A percentile compares a stretch with the other conserved stretches of the same genome.
phyloP scores from a whole-genome alignment of 2,329 filamentous ascomycete genomes.

The Setomelanomma holmii region DNA sequence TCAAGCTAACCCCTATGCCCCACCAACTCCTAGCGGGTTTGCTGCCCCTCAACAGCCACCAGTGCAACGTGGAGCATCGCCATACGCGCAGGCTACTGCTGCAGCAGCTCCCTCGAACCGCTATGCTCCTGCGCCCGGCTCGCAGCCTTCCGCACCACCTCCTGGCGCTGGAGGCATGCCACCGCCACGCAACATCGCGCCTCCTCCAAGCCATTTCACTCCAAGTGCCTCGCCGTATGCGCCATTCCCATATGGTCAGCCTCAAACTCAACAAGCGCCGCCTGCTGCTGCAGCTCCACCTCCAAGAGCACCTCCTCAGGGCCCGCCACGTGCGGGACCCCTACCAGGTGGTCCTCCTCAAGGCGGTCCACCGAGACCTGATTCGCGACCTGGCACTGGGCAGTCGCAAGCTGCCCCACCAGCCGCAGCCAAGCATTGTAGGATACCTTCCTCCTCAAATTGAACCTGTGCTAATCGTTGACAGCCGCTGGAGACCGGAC shows the following conservation, averaged over 20 bases:
- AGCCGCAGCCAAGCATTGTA: conserved; percentile 72
- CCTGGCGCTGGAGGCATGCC: conserved; percentile 45
- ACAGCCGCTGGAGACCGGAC: conserved; percentile 79
- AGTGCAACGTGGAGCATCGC: conserved; percentile 78
- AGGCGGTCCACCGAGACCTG: conserved; percentile 49
- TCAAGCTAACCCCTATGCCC: conserved; percentile 68
- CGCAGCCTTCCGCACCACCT: conserved; percentile 55
- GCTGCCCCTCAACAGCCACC: conserved; percentile 61
- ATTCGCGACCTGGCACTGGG: conserved; percentile 55
- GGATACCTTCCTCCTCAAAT: conserved; percentile 43
- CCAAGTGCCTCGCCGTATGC: conserved; percentile 47
- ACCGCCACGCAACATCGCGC: conserved; percentile 53
- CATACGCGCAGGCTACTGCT: conserved; percentile 84
- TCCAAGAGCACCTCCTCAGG: conserved; percentile 43
- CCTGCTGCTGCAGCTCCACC: conserved; percentile 54
- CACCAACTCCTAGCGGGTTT: conserved; percentile 55
- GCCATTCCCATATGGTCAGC: conserved; percentile 22
- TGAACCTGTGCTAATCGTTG: conserved; percentile 25
- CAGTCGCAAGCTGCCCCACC: conserved; percentile 58
- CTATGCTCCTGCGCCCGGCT: conserved; percentile 70
- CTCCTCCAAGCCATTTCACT: conserved; percentile 49
- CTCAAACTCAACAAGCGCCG: conserved; percentile 44
- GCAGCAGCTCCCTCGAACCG: conserved; percentile 63
- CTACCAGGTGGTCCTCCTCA: conserved; percentile 46
- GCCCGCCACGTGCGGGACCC: conserved; percentile 55